A percentile compares a stretch with the other conserved stretches of the same genome.
Evolutionary conservation across 2,329 filamentous ascomycete species (phyloP).

Genomic region (Chrysoporthe cubensis): DNA sequence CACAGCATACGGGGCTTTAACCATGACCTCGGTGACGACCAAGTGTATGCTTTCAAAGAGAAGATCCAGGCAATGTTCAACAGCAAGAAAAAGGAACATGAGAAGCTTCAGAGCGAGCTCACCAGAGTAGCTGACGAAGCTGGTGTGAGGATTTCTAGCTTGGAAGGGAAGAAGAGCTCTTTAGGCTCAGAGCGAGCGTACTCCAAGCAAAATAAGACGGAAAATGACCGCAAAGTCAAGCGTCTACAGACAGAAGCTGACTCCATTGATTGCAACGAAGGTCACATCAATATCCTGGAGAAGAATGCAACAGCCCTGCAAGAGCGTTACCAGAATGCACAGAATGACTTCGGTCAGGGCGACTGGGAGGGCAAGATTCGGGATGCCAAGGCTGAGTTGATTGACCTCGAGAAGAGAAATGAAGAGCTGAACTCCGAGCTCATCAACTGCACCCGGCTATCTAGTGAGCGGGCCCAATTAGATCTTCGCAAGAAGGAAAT

Average conservation of each 20-base stretch:
- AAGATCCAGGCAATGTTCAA: conserved; percentile 73
- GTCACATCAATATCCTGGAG: conserved; percentile 76
- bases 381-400: conserved; percentile 66
- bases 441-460: conserved; percentile 78
- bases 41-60: conserved; percentile 77
- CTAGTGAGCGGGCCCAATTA: conserved; percentile 81
- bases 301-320: conserved; percentile 73
- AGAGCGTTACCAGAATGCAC: conserved; percentile 62
- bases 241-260: conserved; percentile 70
- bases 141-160: conserved; percentile 71
- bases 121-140: conserved; percentile 74
- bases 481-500: conserved; percentile 83
- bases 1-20: conserved; percentile 88
- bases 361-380: conserved; percentile 74
- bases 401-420: conserved; percentile 71
- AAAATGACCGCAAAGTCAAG: conserved; percentile 72
- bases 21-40: conserved; percentile 72
- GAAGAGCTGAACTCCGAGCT: conserved; percentile 79
- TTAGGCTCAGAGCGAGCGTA: conserved; percentile 75
- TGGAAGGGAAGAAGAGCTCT: conserved; percentile 74
- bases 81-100: conserved; percentile 80
- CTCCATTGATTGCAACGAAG: conserved; percentile 83
- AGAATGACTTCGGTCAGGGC: conserved; percentile 63
- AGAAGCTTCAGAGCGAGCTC: conserved; percentile 73
- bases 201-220: conserved; percentile 71